Conservation (phyloP, 139 green algal species). For the Eudorina sp. region DNA sequence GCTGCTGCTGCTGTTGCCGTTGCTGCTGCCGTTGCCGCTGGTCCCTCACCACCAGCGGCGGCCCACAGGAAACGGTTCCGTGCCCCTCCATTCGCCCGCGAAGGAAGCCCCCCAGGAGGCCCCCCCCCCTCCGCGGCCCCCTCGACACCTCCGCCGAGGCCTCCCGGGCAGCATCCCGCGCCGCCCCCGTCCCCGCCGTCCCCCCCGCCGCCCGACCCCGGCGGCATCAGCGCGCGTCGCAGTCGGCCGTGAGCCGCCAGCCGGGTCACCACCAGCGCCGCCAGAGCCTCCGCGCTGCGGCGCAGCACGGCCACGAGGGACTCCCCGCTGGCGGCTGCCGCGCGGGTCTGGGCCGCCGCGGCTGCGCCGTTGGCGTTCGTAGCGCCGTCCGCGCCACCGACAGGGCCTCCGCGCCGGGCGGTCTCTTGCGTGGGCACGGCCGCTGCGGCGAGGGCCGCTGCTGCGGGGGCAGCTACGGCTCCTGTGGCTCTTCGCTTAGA, state of each 20-base stretch:
- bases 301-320: background rate
- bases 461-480: no score
- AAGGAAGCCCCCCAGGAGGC: no score
- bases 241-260: background rate
- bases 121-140: no score
- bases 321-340: no score
- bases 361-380: background rate
- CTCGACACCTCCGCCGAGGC: no score
- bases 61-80: no score
- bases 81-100: background rate
- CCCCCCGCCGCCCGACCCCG: no score
- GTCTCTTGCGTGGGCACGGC: background rate
- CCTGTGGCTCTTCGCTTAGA: no score
- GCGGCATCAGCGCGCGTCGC: background rate
- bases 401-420: background rate
- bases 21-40: background rate
- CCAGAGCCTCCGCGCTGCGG: background rate
- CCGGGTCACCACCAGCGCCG: background rate
- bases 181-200: background rate
- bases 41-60: no score
- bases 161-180: no score
- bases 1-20: background rate
- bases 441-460: background rate
- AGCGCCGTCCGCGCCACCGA: background rate
- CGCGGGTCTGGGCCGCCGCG: background rate